Percentiles rank a stretch among this genome's conserved stretches.
These are phyloP conservation scores for Peziza echinospora DNA, from an alignment of 495 filamentous ascomycete species.

Conservation along the genomic window DNA sequence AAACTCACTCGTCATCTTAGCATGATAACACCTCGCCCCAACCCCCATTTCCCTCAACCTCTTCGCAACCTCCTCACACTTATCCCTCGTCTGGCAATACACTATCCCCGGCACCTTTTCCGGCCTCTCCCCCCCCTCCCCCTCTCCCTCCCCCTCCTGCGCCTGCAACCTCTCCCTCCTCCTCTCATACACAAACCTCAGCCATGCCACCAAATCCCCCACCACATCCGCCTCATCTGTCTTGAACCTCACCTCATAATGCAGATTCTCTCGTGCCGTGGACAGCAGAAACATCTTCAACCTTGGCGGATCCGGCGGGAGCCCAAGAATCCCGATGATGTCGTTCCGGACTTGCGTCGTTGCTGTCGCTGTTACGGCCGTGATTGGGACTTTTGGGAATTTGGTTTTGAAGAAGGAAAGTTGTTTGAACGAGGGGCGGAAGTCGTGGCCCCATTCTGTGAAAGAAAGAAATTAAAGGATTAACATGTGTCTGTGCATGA, in stretches of 20 bases:
- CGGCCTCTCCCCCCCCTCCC: slow-evolving; percentile 25
- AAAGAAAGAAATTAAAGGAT: not conserved
- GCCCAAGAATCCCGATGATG: slow-evolving; percentile 49
- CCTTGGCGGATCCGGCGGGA: slow-evolving; percentile 27
- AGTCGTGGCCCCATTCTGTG: slow-evolving; percentile 92
- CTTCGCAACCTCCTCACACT: slow-evolving; percentile 52
- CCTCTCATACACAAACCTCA: slow-evolving; percentile 45
- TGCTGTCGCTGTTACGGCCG: slow-evolving; percentile 78
- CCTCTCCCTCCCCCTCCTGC: slow-evolving; percentile 28
- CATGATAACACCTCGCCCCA: slow-evolving; percentile 50
- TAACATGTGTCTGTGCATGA: too few relatives aligned
- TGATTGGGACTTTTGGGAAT: slow-evolving; percentile 67
- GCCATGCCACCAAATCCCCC: slow-evolving; percentile 47
- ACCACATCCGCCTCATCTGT: slow-evolving; percentile 50
- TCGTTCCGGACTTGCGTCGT: slow-evolving; percentile 58
- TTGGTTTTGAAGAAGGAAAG: slow-evolving; percentile 70
- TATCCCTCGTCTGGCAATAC: slow-evolving; percentile 59
- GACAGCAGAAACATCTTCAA: slow-evolving; percentile 63
- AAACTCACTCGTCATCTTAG: slow-evolving; percentile 29
- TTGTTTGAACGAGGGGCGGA: slow-evolving; percentile 73
- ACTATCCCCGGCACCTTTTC: slow-evolving; percentile 65
- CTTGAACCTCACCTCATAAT: slow-evolving; percentile 82
- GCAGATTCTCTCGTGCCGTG: slow-evolving; percentile 61
- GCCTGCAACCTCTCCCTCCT: slow-evolving; percentile 22
- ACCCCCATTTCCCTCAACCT: slow-evolving; percentile 38